phyloP scores from a whole-genome alignment of 139 green algal genomes.

The Micromonas pusilla region DNA sequence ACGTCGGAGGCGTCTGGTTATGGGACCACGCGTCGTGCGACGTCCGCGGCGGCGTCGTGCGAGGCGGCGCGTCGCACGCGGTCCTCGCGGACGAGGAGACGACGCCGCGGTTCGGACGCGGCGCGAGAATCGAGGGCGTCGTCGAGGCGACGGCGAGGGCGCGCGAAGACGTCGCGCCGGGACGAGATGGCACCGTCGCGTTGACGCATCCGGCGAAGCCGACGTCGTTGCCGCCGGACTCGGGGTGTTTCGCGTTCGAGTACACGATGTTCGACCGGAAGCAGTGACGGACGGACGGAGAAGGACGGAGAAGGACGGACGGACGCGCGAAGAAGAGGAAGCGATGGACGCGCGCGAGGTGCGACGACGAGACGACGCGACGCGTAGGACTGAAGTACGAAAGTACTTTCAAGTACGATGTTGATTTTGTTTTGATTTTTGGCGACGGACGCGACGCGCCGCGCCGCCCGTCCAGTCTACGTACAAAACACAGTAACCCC shows the following conservation, averaged over 20 bases:
- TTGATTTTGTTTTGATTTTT: no score
- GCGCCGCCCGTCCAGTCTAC: no score
- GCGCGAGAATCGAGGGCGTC: neutral
- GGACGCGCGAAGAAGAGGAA: no score
- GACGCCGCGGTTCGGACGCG: neutral
- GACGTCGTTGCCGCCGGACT: neutral
- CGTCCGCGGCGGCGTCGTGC: neutral
- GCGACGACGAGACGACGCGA: no score
- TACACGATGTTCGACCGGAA: neutral
- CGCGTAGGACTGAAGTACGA: no score
- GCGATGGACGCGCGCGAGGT: no score
- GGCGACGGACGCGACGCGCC: no score
- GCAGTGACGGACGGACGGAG: neutral
- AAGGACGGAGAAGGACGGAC: neutral
- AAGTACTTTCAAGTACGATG: no score
- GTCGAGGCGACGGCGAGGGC: neutral
- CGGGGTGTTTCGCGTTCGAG: neutral
- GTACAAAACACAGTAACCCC: no score
- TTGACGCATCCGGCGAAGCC: neutral
- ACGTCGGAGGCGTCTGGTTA: conserved; percentile 49
- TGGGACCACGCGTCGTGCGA: conserved; percentile 42
- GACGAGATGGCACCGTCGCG: neutral
- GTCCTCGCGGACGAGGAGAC: neutral
- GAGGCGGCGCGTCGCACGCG: no score
- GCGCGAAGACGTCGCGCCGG: neutral